These are phyloP conservation scores for Mycena polygramma DNA, from an alignment of 768 basidiomycete species.

Conservation along the genomic window DNA sequence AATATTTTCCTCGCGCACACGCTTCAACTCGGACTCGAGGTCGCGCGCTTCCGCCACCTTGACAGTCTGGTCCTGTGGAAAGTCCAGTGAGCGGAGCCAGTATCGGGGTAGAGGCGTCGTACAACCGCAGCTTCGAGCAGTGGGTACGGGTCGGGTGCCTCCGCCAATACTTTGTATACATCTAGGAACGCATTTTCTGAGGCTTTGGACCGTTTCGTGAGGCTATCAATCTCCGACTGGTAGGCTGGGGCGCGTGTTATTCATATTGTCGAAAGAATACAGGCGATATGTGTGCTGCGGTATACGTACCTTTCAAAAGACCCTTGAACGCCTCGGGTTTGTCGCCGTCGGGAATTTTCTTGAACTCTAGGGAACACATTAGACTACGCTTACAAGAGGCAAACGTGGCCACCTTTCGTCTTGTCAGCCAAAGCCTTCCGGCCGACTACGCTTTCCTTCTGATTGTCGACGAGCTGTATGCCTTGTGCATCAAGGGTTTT, in stretches of 20 bases:
- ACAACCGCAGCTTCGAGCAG: constrained; percentile 95
- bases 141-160: constrained; percentile 98
- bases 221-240: constrained; percentile 95
- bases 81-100: neutral
- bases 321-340: constrained; percentile 91
- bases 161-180: constrained; percentile 95
- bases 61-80: constrained; percentile 88
- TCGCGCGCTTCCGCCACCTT: constrained; percentile 86
- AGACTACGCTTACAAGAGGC: neutral
- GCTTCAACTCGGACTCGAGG: constrained; percentile 79
- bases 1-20: constrained; percentile 84
- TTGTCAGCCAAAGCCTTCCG: constrained; percentile 95
- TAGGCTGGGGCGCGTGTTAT: constrained; percentile 69
- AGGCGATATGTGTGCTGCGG: neutral
- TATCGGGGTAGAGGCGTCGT: constrained; percentile 40
- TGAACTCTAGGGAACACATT: constrained; percentile 78
- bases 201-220: constrained; percentile 92
- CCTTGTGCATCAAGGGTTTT: constrained; percentile 94
- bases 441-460: constrained; percentile 96
- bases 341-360: constrained; percentile 91
- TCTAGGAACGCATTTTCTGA: constrained; percentile 98
- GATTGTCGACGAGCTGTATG: constrained; percentile 96
- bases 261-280: constrained; percentile 1
- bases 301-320: constrained; percentile 81
- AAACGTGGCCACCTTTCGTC: constrained; percentile 82